Evolutionary conservation across 2,329 filamentous ascomycete genomes (phyloP), one percentile per base, ranked within the genome.

Genomic region (Botryotinia convoluta): DNA sequence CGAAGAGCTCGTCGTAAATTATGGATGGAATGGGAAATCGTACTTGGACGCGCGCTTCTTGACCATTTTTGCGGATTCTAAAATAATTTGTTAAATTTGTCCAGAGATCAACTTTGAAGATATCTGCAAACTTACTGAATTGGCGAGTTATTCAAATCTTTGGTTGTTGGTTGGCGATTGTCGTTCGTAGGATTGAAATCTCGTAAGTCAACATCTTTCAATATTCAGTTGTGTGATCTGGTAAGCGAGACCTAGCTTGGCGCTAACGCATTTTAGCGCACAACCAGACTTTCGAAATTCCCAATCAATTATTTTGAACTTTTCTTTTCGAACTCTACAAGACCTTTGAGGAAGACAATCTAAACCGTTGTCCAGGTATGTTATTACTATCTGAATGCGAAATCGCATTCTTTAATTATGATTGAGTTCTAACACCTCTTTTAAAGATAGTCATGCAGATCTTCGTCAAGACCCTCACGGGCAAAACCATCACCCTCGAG

Each of bases 401-500:
- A 29, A 29, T 54, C 5, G 45, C 45, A 57, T 9, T 35, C 29
- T 8, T n/a, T 29, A 1, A 54, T 12, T 22, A 60, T 60, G 71
- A 39, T 57, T 12, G 65, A 57, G 44, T 20, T 59, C 70, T 72
- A 65, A 69, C 9, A 51, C 51, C 42, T 14, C 35, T 22, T 22
- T 16, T 26, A 16, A 44, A 78, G 77, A 88, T 88, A 90, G 89
- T 85, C 86, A 80, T 79, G 77, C 78, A 79, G 63, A 80, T 80
- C 85, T 92, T 92, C 87, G 90, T 77, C 26, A 79, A 92, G 87
- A 92, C 90, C 89, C 90, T 98, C 82, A 98, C 96, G 93, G 96
- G 96, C 84, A 98, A 98, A 93, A 98, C 96, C 85, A 98, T 98
- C 92, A 98, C 96, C 92, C 95, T 99, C 83, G 96, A 99, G 94